These are phyloP conservation scores for Phyllosticta citribraziliensis DNA, from an alignment of 2,329 filamentous ascomycete genomes.

Conservation along the genomic window DNA sequence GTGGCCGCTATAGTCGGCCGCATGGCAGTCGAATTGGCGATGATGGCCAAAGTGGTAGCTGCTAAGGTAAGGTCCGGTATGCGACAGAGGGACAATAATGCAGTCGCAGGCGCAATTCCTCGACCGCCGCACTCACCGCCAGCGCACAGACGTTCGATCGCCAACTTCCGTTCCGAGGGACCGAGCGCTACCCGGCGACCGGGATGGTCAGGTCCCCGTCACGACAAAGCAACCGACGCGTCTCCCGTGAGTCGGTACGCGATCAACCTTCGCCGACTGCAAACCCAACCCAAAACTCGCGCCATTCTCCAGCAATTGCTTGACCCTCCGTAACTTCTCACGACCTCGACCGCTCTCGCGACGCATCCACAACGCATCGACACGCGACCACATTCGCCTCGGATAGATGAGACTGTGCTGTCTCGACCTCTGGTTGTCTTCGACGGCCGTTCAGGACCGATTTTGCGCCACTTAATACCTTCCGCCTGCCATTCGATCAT, in stretches of 20 bases:
- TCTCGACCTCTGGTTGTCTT: not conserved
- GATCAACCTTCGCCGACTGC: not conserved
- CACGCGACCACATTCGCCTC: not conserved
- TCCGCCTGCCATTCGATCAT: not conserved
- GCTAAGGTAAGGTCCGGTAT: too few species aligned
- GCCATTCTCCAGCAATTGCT: not conserved
- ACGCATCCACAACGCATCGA: not conserved
- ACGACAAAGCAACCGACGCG: not conserved
- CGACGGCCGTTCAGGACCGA: not conserved
- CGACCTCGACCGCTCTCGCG: not conserved
- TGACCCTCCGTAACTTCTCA: not conserved
- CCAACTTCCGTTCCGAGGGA: too few species aligned
- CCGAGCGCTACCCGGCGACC: too few species aligned
- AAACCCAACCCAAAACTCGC: not conserved
- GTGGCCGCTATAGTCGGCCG: not conserved
- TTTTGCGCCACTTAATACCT: not conserved
- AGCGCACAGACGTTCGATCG: not conserved
- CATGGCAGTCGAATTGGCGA: not conserved
- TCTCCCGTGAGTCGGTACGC: not conserved
- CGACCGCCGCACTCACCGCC: not conserved
- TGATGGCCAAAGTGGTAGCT: too few species aligned
- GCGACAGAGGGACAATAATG: not conserved
- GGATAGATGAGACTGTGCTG: not conserved
- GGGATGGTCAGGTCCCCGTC: too few species aligned
- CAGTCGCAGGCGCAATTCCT: not conserved